Evolutionary conservation across 495 filamentous ascomycete genomes (phyloP).

Genomic region (Penicillium malachiteum): DNA sequence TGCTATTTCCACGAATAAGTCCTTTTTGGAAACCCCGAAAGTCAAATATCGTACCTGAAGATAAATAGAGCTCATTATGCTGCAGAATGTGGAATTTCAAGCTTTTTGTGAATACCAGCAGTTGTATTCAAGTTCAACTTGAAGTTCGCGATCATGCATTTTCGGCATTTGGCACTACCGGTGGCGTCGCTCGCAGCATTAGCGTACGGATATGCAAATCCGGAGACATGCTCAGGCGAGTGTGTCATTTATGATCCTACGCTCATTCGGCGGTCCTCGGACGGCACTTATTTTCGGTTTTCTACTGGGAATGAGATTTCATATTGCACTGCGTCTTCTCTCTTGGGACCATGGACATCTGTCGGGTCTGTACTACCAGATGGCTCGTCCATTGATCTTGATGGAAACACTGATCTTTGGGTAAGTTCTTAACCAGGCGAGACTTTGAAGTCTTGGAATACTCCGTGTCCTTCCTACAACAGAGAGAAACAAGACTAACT

Average conservation of each 20-base stretch:
- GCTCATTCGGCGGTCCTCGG: conserved; percentile 59
- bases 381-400: conserved; percentile 60
- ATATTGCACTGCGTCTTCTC: conserved; percentile 57
- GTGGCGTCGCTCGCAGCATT: conserved; percentile 18
- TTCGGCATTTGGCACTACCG: background rate
- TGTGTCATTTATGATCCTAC: conserved; percentile 66
- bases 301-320: conserved; percentile 65
- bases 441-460: background rate
- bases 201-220: conserved; percentile 51
- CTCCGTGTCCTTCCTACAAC: background rate
- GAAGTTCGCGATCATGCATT: conserved; percentile 7
- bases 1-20: conserved; percentile 5
- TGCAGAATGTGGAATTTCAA: no score
- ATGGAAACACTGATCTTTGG: conserved; percentile 64
- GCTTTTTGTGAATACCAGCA: background rate
- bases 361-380: conserved; percentile 56
- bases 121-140: background rate
- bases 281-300: conserved; percentile 72
- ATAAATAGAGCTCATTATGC: background rate
- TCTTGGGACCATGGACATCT: conserved; percentile 67
- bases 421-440: conserved; percentile 35
- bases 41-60: background rate
- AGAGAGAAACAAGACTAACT: background rate
- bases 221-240: conserved; percentile 55
- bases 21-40: background rate